Conservation (phyloP, 495 filamentous ascomycete genomes). For the Daldinia concentrica region DNA sequence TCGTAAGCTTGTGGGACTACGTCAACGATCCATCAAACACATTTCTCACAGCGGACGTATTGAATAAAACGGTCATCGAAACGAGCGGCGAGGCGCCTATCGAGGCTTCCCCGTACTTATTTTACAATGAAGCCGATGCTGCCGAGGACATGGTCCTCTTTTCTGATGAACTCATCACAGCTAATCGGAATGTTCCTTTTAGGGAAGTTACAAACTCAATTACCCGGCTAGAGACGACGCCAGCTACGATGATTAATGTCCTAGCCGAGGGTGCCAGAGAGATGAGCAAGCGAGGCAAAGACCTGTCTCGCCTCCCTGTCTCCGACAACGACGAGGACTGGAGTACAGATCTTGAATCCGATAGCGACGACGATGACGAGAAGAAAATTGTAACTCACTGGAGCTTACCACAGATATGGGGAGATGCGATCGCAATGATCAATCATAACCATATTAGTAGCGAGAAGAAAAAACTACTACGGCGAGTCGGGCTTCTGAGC, state of each 20-base stretch:
- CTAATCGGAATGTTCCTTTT: constrained; percentile 47
- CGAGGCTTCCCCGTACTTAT: constrained; percentile 37
- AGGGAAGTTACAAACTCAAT: constrained; percentile 52
- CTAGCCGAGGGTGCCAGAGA: constrained; percentile 33
- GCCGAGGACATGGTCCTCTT: constrained; percentile 60
- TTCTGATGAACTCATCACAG: constrained; percentile 48
- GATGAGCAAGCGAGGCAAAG: constrained; percentile 20
- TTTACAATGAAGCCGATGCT: constrained; percentile 58
- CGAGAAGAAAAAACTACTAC: constrained; percentile 18
- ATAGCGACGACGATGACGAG: constrained; percentile 5
- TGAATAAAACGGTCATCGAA: constrained; percentile 27
- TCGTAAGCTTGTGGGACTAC: constrained; percentile 52
- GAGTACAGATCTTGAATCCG: constrained; percentile 17
- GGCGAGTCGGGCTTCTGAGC: constrained; percentile 28
- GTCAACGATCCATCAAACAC: constrained; percentile 41
- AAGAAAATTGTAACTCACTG: constrained; percentile 10
- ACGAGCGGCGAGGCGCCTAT: constrained; percentile 19
- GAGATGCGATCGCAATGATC: constrained; percentile 32
- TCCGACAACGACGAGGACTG: constrained; percentile 13
- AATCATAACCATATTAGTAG: constrained; percentile 25
- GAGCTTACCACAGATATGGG: constrained; percentile 28
- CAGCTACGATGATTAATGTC: constrained; percentile 43
- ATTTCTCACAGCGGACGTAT: constrained; percentile 34
- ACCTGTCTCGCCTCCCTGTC: constrained; percentile 9
- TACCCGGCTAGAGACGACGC: constrained; percentile 45